Evolutionary conservation across 805 yeast species (phyloP).

Genomic region (Kodamaea laetipori): DNA sequence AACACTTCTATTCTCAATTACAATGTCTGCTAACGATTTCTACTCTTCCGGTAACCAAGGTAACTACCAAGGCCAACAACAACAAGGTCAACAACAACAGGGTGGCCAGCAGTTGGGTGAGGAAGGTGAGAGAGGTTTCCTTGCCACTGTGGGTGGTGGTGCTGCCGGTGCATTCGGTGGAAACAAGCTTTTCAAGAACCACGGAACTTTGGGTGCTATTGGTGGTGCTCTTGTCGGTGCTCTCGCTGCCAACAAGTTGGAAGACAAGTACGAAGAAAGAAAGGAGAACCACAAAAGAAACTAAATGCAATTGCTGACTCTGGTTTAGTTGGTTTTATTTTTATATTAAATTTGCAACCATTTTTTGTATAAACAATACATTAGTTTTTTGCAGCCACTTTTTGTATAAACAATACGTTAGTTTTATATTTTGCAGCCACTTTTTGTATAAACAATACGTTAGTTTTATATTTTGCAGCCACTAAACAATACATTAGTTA

Average conservation of each 20-base stretch:
- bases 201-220: constrained; percentile 31
- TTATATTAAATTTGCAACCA: too few species aligned
- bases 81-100: constrained; percentile 7
- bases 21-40: constrained; percentile 31
- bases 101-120: constrained; percentile 19
- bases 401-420: too few species aligned
- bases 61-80: too few species aligned
- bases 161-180: constrained; percentile 35
- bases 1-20: neutral
- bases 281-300: constrained; percentile 6
- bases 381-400: too few species aligned
- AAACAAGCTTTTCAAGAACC: constrained; percentile 26
- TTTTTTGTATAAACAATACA: too few species aligned
- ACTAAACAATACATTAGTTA: too few species aligned
- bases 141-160: constrained; percentile 32
- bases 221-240: constrained; percentile 35
- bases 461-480: too few species aligned
- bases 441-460: too few species aligned
- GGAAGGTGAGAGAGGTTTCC: constrained; percentile 29
- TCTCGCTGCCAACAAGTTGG: constrained; percentile 31
- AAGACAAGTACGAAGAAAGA: constrained; percentile 22
- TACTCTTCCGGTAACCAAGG: constrained; percentile 23
- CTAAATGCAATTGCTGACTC: neutral
- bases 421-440: too few species aligned
- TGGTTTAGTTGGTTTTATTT: neutral